phyloP scores from a whole-genome alignment of 192 early-diverging fungal genomes.

The Rhizoclosmatium globosum region DNA sequence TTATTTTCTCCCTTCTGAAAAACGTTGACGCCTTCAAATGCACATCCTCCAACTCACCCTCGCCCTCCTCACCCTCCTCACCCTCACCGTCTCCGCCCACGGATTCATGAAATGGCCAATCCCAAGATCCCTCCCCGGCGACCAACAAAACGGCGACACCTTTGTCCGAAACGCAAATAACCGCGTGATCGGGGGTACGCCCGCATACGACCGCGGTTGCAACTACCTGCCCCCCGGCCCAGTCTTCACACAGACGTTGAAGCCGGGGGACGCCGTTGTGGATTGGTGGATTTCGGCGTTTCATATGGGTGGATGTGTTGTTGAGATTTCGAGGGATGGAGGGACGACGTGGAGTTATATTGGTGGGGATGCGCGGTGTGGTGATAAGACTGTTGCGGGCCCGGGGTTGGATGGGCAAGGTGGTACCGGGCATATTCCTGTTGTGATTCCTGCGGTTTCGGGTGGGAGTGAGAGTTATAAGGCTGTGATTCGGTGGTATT shows the following conservation, averaged over 20 bases:
- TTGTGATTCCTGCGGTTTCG: not conserved
- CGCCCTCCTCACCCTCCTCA: too few species aligned
- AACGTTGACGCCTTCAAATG: too few species aligned
- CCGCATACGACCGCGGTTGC: not conserved
- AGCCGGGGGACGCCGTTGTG: not conserved
- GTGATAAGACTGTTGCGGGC: not conserved
- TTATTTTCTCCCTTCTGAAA: too few species aligned
- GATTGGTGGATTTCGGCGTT: conserved; percentile 4
- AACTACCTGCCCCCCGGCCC: conserved; percentile 18
- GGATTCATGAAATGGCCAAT: too few species aligned
- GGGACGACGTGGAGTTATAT: not conserved
- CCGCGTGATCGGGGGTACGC: too few species aligned
- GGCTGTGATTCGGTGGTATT: too few species aligned
- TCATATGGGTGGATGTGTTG: not conserved
- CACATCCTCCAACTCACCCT: too few species aligned
- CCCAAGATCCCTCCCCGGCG: too few species aligned
- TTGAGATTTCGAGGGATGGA: not conserved
- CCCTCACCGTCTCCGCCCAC: too few species aligned
- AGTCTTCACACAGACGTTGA: not conserved
- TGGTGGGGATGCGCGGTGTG: not conserved
- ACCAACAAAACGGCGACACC: too few species aligned
- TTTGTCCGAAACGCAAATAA: too few species aligned
- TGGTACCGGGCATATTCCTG: conserved; percentile 3
- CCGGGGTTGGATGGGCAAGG: too few species aligned
- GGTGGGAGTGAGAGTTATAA: not conserved